Percentiles rank a stretch among this genome's conserved stretches.
Conservation (phyloP, 2,329 filamentous ascomycete genomes). For the Clonostachys chloroleuca region DNA sequence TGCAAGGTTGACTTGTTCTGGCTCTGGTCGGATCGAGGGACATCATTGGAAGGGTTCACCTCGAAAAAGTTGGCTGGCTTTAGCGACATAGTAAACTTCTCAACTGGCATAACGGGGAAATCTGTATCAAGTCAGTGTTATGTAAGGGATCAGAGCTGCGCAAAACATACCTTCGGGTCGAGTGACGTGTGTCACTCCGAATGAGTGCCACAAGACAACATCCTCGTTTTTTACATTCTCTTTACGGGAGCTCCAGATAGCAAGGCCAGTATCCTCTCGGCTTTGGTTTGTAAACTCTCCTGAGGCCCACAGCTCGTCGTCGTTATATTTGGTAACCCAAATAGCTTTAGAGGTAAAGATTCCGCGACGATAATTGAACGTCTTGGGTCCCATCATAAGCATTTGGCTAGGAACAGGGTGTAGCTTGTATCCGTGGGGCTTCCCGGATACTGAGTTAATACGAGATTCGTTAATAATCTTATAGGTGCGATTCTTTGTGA, state of each 20-base stretch:
- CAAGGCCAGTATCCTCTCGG: constrained; percentile 19
- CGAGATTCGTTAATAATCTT: constrained; percentile 37
- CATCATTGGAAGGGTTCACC: too few species aligned
- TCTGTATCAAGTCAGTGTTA: constrained; percentile 22
- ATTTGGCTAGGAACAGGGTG: constrained; percentile 36
- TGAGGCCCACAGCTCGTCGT: constrained; percentile 44
- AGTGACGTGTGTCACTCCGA: constrained; percentile 78
- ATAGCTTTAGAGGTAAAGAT: constrained; percentile 36
- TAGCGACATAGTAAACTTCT: constrained; percentile 39
- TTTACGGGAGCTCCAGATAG: not conserved
- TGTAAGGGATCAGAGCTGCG: not conserved
- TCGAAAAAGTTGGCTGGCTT: constrained; percentile 47
- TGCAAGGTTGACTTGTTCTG: too few species aligned
- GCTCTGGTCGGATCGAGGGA: too few species aligned
- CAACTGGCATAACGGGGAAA: constrained; percentile 63
- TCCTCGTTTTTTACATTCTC: constrained; percentile 70
- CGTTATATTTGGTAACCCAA: constrained; percentile 43
- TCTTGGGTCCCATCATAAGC: constrained; percentile 11
- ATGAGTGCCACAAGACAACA: constrained; percentile 85
- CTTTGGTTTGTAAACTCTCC: constrained; percentile 49
- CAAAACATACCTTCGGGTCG: constrained; percentile 4
- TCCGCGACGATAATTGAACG: constrained; percentile 7
- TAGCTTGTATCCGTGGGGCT: constrained; percentile 36
- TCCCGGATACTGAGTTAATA: constrained; percentile 31
- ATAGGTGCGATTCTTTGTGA: constrained; percentile 35